A percentile compares a stretch with the other conserved stretches of the same genome.
Conservation (phyloP, 2,329 filamentous ascomycete species). For the Aspergillus sp. region DNA sequence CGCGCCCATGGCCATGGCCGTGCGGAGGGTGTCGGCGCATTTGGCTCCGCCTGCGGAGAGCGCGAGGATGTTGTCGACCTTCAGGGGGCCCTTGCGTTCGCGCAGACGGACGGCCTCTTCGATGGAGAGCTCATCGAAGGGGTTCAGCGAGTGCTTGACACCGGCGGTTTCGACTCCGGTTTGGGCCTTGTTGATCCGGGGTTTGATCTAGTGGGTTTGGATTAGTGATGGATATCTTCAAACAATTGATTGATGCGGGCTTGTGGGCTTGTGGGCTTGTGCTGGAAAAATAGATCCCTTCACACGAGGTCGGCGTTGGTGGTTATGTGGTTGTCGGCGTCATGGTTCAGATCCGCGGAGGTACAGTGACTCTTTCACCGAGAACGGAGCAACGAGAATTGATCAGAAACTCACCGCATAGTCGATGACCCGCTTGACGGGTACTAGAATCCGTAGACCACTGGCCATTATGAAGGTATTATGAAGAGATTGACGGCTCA, state of each 20-base stretch:
- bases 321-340: not conserved
- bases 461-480: conserved; percentile 42
- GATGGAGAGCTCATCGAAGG: conserved; percentile 96
- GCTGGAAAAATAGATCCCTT: not conserved
- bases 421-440: conserved; percentile 82
- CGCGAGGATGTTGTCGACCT: conserved; percentile 88
- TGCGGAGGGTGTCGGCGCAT: conserved; percentile 82
- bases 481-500: not conserved
- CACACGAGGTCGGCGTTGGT: too few relatives aligned
- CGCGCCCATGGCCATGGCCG: conserved; percentile 98
- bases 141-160: conserved; percentile 98
- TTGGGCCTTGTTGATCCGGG: conserved; percentile 67
- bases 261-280: not conserved
- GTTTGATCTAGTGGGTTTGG: conserved; percentile 55
- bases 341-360: not conserved
- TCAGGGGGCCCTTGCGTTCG: conserved; percentile 68
- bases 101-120: conserved; percentile 95
- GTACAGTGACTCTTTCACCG: conserved; percentile 14
- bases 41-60: conserved; percentile 87
- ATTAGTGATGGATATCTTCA: not conserved
- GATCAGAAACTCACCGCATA: conserved; percentile 64
- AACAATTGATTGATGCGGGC: not conserved
- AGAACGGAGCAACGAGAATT: conserved; percentile 17
- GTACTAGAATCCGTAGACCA: conserved; percentile 70
- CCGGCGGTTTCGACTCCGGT: conserved; percentile 89